Percentiles rank a stretch among this genome's conserved stretches.
phyloP scores from a whole-genome alignment of 352 stramenopile species.

The Phytophthora cryptogea region DNA sequence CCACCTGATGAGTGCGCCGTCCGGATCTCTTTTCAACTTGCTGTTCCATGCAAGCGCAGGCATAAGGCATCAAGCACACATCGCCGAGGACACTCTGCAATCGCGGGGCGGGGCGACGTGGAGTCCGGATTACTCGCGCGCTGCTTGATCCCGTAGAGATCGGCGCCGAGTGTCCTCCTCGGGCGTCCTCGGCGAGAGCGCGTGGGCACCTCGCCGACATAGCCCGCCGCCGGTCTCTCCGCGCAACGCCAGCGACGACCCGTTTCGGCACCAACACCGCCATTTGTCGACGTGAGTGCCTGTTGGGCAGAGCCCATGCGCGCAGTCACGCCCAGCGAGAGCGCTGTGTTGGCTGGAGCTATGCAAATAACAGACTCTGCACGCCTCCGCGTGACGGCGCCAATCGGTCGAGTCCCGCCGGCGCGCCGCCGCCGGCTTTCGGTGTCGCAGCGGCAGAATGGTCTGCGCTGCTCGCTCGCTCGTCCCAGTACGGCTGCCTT shows the following conservation, averaged over 20 bases:
- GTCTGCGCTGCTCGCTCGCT: slow-evolving; percentile 1
- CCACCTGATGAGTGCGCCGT: slow-evolving; percentile 33
- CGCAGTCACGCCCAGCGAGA: slow-evolving; percentile 20
- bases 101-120: slow-evolving; percentile 13
- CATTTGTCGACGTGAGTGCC: slow-evolving; percentile 29
- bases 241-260: slow-evolving; percentile 22
- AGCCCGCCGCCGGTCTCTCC: slow-evolving; percentile 26
- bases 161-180: slow-evolving; percentile 20
- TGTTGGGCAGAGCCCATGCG: slow-evolving; percentile 17
- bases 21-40: slow-evolving; percentile 38
- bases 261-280: slow-evolving; percentile 30
- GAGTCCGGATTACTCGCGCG: slow-evolving; percentile 9
- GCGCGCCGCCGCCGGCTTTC: slow-evolving; percentile 5
- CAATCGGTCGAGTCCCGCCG: slow-evolving; percentile 14
- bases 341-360: slow-evolving; percentile 27
- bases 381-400: slow-evolving; percentile 8
- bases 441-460: slow-evolving; percentile 20
- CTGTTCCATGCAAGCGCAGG: slow-evolving; percentile 22
- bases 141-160: slow-evolving; percentile 17
- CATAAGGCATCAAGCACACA: slow-evolving; percentile 31
- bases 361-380: slow-evolving; percentile 36
- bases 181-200: slow-evolving; percentile 12
- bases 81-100: slow-evolving; percentile 26
- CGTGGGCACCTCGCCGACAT: slow-evolving; percentile 18
- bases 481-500: not conserved